Conservation (phyloP, 2,329 filamentous ascomycete genomes). For the Sporothrix dimorphospora region DNA sequence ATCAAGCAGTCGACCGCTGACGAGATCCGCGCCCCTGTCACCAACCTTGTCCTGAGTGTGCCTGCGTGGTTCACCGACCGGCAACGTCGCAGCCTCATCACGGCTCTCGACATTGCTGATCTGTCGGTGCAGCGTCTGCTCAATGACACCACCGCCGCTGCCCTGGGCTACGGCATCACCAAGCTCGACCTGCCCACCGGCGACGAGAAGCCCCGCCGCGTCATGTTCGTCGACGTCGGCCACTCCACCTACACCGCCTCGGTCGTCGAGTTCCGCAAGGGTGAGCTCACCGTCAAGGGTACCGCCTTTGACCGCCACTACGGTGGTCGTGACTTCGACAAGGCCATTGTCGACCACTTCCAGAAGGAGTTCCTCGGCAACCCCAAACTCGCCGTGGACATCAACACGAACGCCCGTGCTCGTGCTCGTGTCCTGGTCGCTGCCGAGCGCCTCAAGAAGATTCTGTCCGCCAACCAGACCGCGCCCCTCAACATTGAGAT, state of each 20-base stretch:
- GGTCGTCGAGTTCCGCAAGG: slow-evolving; percentile 95
- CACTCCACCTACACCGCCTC: slow-evolving; percentile 95
- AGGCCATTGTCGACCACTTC: slow-evolving; percentile 91
- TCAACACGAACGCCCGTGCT: slow-evolving; percentile 87
- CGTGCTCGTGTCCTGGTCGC: slow-evolving; percentile 82
- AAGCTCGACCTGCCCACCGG: slow-evolving; percentile 87
- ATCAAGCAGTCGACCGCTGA: slow-evolving; percentile 84
- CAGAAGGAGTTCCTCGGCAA: slow-evolving; percentile 95
- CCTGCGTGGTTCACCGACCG: slow-evolving; percentile 97
- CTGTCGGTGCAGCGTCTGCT: slow-evolving; percentile 91
- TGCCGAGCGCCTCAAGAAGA: slow-evolving; percentile 98
- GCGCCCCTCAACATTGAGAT: slow-evolving; percentile 97
- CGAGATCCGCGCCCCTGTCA: slow-evolving; percentile 89
- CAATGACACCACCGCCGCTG: slow-evolving; percentile 96
- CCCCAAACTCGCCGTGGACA: slow-evolving; percentile 98
- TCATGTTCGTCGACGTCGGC: slow-evolving; percentile 92
- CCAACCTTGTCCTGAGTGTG: slow-evolving; percentile 90
- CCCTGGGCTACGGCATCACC: slow-evolving; percentile 95
- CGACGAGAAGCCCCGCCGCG: slow-evolving; percentile 90
- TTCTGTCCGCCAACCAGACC: slow-evolving; percentile 90
- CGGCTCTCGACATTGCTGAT: slow-evolving; percentile 90
- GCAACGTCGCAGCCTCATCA: slow-evolving; percentile 85
- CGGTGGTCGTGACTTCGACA: slow-evolving; percentile 96
- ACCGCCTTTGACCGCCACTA: slow-evolving; percentile 95
- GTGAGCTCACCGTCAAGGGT: slow-evolving; percentile 89